phyloP scores from a whole-genome alignment of 23 red algal genomes.

The Rhodosorus marinus region DNA sequence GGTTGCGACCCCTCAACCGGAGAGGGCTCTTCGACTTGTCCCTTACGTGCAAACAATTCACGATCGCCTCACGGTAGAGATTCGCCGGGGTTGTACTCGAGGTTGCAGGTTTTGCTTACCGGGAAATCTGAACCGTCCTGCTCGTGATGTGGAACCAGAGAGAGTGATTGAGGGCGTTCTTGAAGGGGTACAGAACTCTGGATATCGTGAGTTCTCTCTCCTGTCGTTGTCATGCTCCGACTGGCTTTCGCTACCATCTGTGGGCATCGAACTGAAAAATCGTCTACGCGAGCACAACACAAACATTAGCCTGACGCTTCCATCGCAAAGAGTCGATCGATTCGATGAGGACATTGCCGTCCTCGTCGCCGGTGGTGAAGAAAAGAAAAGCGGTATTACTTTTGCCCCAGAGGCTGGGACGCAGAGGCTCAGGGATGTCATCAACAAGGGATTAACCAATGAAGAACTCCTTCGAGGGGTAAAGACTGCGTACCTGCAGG shows the following conservation, averaged over 20 bases:
- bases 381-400: constrained; percentile 26
- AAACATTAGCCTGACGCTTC: constrained; percentile 23
- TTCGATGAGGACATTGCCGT: constrained; percentile 39
- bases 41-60: constrained; percentile 29
- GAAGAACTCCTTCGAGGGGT: constrained; percentile 33
- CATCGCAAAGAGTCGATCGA: constrained; percentile 50
- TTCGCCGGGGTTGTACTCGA: constrained; percentile 47
- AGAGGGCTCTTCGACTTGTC: constrained; percentile 42
- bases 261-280: constrained; percentile 52
- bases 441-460: constrained; percentile 57
- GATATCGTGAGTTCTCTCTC: constrained; percentile 53
- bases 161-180: constrained; percentile 23
- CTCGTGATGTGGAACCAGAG: constrained; percentile 35
- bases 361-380: constrained; percentile 6
- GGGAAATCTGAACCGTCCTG: constrained; percentile 49
- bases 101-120: constrained; percentile 63
- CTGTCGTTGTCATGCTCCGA: constrained; percentile 44
- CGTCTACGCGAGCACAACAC: constrained; percentile 17
- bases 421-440: constrained; percentile 45
- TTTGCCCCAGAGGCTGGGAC: constrained; percentile 62
- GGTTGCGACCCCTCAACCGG: constrained; percentile 48
- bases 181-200: constrained; percentile 31
- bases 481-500: constrained; percentile 28
- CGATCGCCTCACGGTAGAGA: constrained; percentile 43
- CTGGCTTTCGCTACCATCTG: constrained; percentile 38